Evolutionary conservation across 495 filamentous ascomycete genomes (phyloP).

Genomic region (Darksidea phi): DNA sequence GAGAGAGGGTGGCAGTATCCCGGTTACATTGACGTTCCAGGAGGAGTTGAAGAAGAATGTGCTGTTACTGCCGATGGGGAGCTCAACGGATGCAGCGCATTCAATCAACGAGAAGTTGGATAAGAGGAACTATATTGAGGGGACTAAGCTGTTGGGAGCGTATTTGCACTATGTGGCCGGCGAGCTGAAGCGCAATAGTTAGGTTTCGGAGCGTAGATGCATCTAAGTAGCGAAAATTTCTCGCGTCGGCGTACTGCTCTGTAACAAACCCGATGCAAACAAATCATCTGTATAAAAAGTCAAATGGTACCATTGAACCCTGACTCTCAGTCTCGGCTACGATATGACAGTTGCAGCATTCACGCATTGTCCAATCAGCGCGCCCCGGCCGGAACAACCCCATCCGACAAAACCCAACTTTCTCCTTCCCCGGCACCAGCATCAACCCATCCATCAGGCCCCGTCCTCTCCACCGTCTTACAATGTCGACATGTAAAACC

Average conservation of each 20-base stretch:
- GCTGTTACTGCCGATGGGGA: slow-evolving; percentile 91
- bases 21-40: slow-evolving; percentile 95
- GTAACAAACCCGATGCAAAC: background rate
- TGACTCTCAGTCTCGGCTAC: too few relatives aligned
- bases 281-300: background rate
- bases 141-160: slow-evolving; percentile 90
- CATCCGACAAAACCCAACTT: slow-evolving; percentile 1
- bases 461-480: background rate
- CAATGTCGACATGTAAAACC: slow-evolving; percentile 24
- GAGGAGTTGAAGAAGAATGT: slow-evolving; percentile 99
- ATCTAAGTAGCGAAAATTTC: background rate
- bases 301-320: too few relatives aligned
- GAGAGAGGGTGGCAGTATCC: slow-evolving; percentile 93
- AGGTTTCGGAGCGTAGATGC: background rate
- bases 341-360: too few relatives aligned
- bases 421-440: background rate
- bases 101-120: slow-evolving; percentile 98
- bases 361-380: slow-evolving; percentile 12
- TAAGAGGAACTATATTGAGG: slow-evolving; percentile 94
- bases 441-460: background rate
- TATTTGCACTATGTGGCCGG: slow-evolving; percentile 97
- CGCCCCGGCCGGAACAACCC: slow-evolving; percentile 3
- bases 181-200: slow-evolving; percentile 58
- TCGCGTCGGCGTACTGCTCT: background rate
- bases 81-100: slow-evolving; percentile 92